Base-by-base conservation (phyloP, 495 filamentous ascomycete species). In the Glutinoglossum americanum region DNA sequence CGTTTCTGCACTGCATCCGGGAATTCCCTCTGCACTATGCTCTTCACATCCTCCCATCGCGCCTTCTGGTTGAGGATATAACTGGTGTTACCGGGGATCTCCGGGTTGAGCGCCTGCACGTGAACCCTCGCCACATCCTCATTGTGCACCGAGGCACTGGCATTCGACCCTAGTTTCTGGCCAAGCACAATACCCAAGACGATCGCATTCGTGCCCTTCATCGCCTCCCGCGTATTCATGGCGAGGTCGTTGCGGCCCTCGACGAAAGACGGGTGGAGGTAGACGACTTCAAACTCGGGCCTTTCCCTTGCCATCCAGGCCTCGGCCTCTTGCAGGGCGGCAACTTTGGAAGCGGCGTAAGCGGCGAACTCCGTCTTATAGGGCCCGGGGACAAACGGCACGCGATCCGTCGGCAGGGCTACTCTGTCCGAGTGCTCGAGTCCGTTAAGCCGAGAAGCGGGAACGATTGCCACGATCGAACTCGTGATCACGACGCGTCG, bases 41-140 rank as follows among this genome's bases (percentile, higher is more conserved):
- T 64, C 37, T 65, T 61, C 19, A 67, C 70, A 37, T 75, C 72
- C 53, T 74, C 69, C 76, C 74, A 79, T 58, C 60, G 49, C 19
- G 65, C 66, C 10, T 54, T 53, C 27, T 51, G 58, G 62, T 58
- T 57, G 54, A 66, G 62, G 51, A 73, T 62, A 61, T 66, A 74
- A 59, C 66, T 69, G 58, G 68, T 65, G 51, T 68, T 68, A 0
- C 72, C 72, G 0, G 64, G 60, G 10, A 75, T 63, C 11, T 62
- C 62, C 19, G 68, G 65, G 47, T 70, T 59, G 26, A 76, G 66
- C 5, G 72, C 67, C 5, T 62, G 28, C 15, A 76, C 65, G 55
- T 75, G 72, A 4, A 68, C 63, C 30, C 63, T 62, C 8, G 73
- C 74, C 21, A 73, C 70, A 54, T 76, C 74, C 19, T 69, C 64